Conservation (phyloP, 345 rosid species). For the Euphorbia pulcherrima region DNA sequence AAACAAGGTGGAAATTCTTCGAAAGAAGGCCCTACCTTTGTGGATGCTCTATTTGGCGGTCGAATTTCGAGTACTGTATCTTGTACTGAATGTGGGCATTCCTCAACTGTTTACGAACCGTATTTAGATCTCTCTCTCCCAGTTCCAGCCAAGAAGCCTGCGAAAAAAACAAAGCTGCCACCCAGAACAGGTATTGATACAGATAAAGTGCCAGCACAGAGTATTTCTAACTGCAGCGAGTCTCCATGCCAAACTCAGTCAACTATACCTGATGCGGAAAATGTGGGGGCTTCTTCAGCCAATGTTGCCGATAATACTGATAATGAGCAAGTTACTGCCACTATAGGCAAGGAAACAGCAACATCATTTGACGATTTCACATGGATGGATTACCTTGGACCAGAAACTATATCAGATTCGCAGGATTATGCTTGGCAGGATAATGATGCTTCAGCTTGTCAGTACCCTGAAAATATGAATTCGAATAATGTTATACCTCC, state of each 20-base stretch:
- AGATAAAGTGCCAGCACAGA: conserved; percentile 31
- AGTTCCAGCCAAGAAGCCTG: conserved; percentile 74
- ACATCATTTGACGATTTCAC: conserved; percentile 26
- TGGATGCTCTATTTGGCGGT: conserved; percentile 83
- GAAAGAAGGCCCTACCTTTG: conserved; percentile 48
- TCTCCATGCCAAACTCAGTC: conserved; percentile 24
- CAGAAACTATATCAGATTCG: conserved; percentile 37
- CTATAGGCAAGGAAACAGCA: conserved; percentile 26
- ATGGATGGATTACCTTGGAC: conserved; percentile 51
- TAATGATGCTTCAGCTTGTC: conserved; percentile 26
- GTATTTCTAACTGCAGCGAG: conserved; percentile 26
- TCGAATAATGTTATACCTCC: conserved; percentile 27
- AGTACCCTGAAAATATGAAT: conserved; percentile 24
- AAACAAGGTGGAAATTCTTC: conserved; percentile 30
- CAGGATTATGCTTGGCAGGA: conserved; percentile 34
- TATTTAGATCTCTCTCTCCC: conserved; percentile 93
- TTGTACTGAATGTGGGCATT: conserved; percentile 80
- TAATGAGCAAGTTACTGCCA: conserved; percentile 32
- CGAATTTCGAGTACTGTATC: conserved; percentile 76
- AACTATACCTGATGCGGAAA: conserved; percentile 21
- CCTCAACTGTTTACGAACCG: conserved; percentile 85
- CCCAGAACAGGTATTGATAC: conserved; percentile 57
- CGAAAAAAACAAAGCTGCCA: conserved; percentile 66
- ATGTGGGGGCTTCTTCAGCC: conserved; percentile 20
- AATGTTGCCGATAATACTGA: conserved; percentile 31